Percentiles rank a stretch among this genome's conserved stretches.
phyloP scores from a whole-genome alignment of 192 early-diverging fungal species.

The Coemansia sp. region DNA sequence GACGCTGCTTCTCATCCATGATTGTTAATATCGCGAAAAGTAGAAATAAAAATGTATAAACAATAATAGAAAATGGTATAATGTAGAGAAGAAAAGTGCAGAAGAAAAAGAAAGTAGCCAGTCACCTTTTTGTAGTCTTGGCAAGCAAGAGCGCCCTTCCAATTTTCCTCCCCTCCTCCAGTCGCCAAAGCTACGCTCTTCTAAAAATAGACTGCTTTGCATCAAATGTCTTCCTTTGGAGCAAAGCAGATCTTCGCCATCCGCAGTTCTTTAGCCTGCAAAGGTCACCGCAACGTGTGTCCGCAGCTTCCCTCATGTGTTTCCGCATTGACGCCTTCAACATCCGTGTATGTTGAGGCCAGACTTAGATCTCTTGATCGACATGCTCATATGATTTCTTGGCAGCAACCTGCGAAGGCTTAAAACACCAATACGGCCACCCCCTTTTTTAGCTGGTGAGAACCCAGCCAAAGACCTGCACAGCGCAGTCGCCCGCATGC shows the following conservation, averaged over 20 bases:
- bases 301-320: neutral
- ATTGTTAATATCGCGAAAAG: neutral
- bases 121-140: neutral
- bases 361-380: neutral
- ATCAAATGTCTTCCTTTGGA: neutral
- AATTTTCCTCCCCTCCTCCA: neutral
- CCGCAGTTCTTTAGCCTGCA: neutral
- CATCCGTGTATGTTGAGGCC: neutral
- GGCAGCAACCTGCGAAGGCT: neutral
- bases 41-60: neutral
- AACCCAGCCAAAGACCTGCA: neutral
- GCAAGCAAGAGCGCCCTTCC: neutral
- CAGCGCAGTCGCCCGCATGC: neutral
- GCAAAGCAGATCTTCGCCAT: neutral
- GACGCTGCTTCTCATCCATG: slow-evolving; percentile 13
- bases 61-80: neutral
- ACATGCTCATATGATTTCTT: neutral
- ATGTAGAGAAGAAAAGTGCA: neutral
- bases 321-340: neutral
- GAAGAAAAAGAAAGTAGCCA: neutral
- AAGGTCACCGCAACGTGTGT: neutral
- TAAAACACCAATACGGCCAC: neutral
- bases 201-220: neutral
- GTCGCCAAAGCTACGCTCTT: neutral
- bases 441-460: neutral